Conservation (phyloP, 371 early-diverging fungal species). For the Mucor mucedo region DNA sequence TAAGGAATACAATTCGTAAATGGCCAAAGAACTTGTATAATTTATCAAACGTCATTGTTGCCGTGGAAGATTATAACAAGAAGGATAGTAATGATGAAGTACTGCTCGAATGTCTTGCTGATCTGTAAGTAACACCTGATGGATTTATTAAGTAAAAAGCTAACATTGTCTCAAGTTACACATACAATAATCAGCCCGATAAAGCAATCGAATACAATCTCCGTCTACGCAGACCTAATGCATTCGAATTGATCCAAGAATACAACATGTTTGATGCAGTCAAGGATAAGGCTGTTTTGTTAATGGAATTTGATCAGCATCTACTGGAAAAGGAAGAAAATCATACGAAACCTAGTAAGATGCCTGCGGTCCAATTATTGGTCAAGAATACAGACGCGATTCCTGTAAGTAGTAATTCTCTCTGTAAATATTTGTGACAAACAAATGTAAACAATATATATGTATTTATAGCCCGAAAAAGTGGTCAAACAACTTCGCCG, state of each 20-base stretch:
- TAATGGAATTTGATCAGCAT: conserved; percentile 86
- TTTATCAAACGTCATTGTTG: conserved; percentile 72
- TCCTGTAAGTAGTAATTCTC: conserved; percentile 53
- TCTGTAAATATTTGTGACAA: not conserved
- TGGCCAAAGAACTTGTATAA: conserved; percentile 86
- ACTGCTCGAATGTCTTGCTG: conserved; percentile 75
- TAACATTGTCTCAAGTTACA: conserved; percentile 58
- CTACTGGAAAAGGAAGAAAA: conserved; percentile 39
- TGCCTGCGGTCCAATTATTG: conserved; percentile 77
- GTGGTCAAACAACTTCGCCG: conserved; percentile 71
- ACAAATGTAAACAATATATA: not conserved
- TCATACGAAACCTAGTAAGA: conserved; percentile 35
- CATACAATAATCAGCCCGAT: conserved; percentile 71
- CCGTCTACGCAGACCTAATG: conserved; percentile 69
- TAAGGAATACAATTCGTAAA: conserved; percentile 64
- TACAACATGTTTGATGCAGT: conserved; percentile 84
- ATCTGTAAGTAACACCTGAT: conserved; percentile 64
- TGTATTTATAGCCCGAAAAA: conserved; percentile 48
- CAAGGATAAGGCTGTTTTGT: conserved; percentile 72
- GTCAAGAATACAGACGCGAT: conserved; percentile 86
- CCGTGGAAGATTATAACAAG: conserved; percentile 71
- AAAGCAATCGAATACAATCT: conserved; percentile 85
- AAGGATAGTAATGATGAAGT: conserved; percentile 59
- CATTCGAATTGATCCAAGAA: conserved; percentile 74
- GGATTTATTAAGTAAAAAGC: not conserved